A percentile compares a stretch with the other conserved stretches of the same genome.
Conservation (phyloP, 768 basidiomycete genomes). For the Dacryopinax spathularia region DNA sequence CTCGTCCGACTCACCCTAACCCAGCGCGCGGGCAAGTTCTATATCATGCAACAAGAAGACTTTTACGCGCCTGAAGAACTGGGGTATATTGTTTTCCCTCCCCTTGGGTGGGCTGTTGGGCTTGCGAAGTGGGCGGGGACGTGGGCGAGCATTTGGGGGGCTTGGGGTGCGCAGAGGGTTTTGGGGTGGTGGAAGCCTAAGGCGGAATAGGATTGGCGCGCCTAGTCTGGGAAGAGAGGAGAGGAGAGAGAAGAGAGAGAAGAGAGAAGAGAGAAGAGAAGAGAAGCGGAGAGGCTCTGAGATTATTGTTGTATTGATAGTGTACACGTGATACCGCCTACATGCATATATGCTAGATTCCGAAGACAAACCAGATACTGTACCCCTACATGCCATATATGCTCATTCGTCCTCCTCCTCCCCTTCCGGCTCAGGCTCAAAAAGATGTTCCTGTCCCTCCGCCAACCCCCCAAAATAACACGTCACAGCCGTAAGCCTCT, state of each 20-base stretch:
- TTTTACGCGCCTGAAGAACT: constrained; percentile 41
- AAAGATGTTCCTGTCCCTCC: constrained; percentile 49
- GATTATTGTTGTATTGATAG: background rate
- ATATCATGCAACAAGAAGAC: constrained; percentile 45
- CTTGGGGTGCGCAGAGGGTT: background rate
- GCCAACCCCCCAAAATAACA: constrained; percentile 85
- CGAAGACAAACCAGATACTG: background rate
- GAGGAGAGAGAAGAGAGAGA: too few relatives aligned
- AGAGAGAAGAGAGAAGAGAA: background rate
- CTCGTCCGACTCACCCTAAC: constrained; percentile 39
- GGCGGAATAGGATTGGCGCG: background rate
- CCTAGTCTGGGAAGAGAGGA: too few relatives aligned
- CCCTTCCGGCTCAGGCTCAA: too few relatives aligned
- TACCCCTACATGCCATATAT: background rate
- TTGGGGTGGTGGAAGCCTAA: constrained; percentile 1
- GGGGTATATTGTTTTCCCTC: background rate
- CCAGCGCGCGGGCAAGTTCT: constrained; percentile 28
- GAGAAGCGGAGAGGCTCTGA: too few relatives aligned
- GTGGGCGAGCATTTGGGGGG: background rate
- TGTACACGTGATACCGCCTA: background rate
- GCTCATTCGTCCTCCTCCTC: background rate
- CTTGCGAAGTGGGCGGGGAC: background rate
- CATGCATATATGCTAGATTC: background rate
- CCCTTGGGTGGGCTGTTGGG: background rate
- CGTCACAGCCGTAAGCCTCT: constrained; percentile 83